These are phyloP conservation scores for Diplogelasinospora grovesii DNA, from an alignment of 495 filamentous ascomycete genomes.

Conservation along the genomic window DNA sequence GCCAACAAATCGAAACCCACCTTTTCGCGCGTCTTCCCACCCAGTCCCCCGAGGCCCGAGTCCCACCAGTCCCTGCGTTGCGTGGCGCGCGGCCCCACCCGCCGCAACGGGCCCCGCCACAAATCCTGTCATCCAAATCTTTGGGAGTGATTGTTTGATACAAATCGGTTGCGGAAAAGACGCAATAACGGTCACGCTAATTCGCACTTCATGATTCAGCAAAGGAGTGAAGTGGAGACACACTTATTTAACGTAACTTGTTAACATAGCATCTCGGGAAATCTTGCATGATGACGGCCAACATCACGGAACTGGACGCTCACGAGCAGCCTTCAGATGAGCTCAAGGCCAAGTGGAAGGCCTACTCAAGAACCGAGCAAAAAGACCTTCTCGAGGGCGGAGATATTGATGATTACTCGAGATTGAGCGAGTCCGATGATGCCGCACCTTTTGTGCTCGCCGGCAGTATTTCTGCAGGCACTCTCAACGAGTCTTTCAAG, in stretches of 20 bases:
- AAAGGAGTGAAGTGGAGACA: not conserved
- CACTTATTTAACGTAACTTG: not conserved
- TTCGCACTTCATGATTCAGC: not conserved
- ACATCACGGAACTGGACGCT: slow-evolving; percentile 53
- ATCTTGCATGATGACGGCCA: slow-evolving; percentile 26
- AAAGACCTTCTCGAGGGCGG: slow-evolving; percentile 29
- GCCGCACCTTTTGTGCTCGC: slow-evolving; percentile 27
- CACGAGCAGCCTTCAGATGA: slow-evolving; percentile 62
- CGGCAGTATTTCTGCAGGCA: slow-evolving; percentile 29
- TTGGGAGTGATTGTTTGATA: too few species aligned
- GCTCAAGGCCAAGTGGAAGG: slow-evolving; percentile 59
- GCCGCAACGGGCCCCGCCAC: too few species aligned
- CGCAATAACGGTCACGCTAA: too few species aligned
- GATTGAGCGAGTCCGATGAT: slow-evolving; percentile 22
- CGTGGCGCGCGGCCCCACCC: slow-evolving; percentile 6
- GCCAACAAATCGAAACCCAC: too few species aligned
- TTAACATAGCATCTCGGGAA: not conserved
- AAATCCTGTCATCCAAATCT: too few species aligned
- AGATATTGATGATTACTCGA: slow-evolving; percentile 43
- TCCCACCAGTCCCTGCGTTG: slow-evolving; percentile 4
- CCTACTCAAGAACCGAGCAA: slow-evolving; percentile 34
- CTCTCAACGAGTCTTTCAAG: slow-evolving; percentile 30
- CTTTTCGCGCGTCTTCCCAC: not conserved
- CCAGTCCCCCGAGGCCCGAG: not conserved
- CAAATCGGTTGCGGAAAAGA: too few species aligned